Evolutionary conservation across 2,329 filamentous ascomycete genomes (phyloP).

Genomic region (Chaetomium sp.): DNA sequence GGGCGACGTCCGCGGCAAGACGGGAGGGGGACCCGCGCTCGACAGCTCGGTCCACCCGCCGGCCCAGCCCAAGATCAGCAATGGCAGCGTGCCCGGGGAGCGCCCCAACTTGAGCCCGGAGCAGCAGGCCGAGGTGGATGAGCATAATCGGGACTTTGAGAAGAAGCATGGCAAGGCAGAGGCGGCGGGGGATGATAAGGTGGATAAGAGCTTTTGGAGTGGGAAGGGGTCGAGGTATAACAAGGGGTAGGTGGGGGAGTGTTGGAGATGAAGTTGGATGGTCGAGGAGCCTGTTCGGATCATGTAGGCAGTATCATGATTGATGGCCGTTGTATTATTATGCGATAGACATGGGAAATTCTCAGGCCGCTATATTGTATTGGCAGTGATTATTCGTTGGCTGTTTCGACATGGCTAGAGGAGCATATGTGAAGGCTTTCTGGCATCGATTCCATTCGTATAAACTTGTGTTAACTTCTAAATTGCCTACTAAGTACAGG

Average conservation of each 20-base stretch:
- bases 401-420: too few relatives aligned
- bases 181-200: conserved; percentile 50
- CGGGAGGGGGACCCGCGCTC: conserved; percentile 46
- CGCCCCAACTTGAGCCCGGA: conserved; percentile 47
- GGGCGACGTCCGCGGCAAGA: conserved; percentile 41
- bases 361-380: not conserved
- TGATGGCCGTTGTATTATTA: not conserved
- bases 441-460: too few relatives aligned
- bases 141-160: conserved; percentile 62
- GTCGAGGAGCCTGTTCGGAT: too few relatives aligned
- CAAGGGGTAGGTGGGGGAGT: conserved; percentile 3
- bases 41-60: conserved; percentile 41
- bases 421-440: too few relatives aligned
- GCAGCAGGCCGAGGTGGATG: conserved; percentile 58
- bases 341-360: not conserved
- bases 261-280: not conserved
- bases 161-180: conserved; percentile 53
- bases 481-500: too few relatives aligned
- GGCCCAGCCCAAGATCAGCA: conserved; percentile 55
- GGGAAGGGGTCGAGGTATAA: conserved; percentile 38
- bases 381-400: not conserved
- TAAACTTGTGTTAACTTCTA: too few relatives aligned
- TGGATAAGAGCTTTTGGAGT: conserved; percentile 59
- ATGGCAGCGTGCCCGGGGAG: conserved; percentile 47
- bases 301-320: not conserved